Percentiles rank a stretch among this genome's conserved stretches.
These are phyloP conservation scores for Apiotrichum domesticum DNA, from an alignment of 1,284 basidiomycete genomes.

Conservation along the genomic window DNA sequence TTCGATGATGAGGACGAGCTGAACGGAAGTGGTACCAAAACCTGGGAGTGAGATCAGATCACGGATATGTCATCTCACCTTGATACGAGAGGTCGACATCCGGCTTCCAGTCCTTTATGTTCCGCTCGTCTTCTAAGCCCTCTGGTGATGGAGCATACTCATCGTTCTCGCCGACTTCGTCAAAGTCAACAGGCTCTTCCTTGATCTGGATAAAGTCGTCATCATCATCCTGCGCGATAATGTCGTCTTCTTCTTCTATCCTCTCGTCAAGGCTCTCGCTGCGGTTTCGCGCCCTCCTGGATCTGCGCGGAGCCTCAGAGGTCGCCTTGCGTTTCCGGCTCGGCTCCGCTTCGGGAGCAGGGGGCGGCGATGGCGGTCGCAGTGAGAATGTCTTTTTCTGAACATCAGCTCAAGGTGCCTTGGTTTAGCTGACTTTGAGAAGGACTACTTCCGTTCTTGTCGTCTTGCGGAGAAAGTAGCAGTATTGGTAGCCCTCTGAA, in stretches of 20 bases:
- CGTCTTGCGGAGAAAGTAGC: conserved; percentile 42
- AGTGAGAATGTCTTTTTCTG: conserved; percentile 39
- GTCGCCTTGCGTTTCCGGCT: conserved; percentile 21
- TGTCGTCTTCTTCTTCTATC: conserved; percentile 6
- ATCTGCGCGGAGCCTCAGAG: conserved; percentile 4
- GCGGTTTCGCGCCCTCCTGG: conserved; percentile 9
- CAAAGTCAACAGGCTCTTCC: conserved; percentile 15
- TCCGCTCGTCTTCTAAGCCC: conserved; percentile 22
- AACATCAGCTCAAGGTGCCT: not conserved
- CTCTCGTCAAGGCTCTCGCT: conserved; percentile 1
- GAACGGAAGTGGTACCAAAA: conserved; percentile 42
- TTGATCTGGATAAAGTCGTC: conserved; percentile 22
- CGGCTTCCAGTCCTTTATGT: conserved; percentile 45
- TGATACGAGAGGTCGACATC: conserved; percentile 37
- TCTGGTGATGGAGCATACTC: not conserved
- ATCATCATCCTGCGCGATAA: conserved; percentile 12
- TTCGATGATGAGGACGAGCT: conserved; percentile 44
- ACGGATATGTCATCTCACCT: conserved; percentile 19
- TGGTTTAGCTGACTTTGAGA: conserved; percentile 27
- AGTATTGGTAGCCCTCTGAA: conserved; percentile 42
- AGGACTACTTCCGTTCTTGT: conserved; percentile 42
- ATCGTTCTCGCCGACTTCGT: not conserved
- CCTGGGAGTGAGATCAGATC: conserved; percentile 14
- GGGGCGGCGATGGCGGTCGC: conserved; percentile 33
- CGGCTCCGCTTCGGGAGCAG: conserved; percentile 1